Base-by-base conservation (phyloP, 352 stramenopile species). In the Globisporangium splendens region DNA sequence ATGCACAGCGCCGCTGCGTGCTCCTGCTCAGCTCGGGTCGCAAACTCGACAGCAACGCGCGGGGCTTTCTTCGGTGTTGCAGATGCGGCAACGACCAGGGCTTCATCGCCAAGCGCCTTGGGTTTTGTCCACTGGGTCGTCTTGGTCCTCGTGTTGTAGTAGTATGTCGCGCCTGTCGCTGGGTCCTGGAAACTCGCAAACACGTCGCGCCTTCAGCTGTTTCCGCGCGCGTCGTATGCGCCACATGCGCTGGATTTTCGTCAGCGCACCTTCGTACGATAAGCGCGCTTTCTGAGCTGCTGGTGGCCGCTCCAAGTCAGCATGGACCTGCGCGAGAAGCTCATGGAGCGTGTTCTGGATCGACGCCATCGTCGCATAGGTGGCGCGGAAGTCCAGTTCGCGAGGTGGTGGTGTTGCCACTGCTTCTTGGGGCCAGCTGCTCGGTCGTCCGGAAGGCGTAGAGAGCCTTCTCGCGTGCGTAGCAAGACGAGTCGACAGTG, bases 221-320 rank as follows among this genome's bases (percentile, higher is more conserved):
- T 91, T 90, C 33, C 82, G 75, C 3, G 84, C 80, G 51, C 75
- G 73, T 14, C 79, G 80, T 11, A 90, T 71, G 35, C 69, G 73
- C 81, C 81, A 93, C 75, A 89, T 88, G n/a, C 66, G 66, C 52
- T 93, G 82, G 50, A 92, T 92, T 50, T 81, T 88, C 18, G 60
- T 12, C 3, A 87, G 59, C 1, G 84, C 84, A 48, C 90, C 76
- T 42, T 83, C 72, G 28, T 35, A 35, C 5, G 28, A 35, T 35
- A 35, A 35, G 7, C 5, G 28, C 28, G 28, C 10, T 38, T 60
- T 68, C 18, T 74, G 85, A 41, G 92, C 47, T 7, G 67, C 62
- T 0, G 65, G 62, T 24, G 75, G 82, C 20, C 73, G 66, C 11
- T 68, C 65, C 10, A 87, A 49, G 46, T 89, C 75, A 1, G 64